Base-by-base conservation (phyloP, 2,329 filamentous ascomycete species). In the Claviceps capensis region DNA sequence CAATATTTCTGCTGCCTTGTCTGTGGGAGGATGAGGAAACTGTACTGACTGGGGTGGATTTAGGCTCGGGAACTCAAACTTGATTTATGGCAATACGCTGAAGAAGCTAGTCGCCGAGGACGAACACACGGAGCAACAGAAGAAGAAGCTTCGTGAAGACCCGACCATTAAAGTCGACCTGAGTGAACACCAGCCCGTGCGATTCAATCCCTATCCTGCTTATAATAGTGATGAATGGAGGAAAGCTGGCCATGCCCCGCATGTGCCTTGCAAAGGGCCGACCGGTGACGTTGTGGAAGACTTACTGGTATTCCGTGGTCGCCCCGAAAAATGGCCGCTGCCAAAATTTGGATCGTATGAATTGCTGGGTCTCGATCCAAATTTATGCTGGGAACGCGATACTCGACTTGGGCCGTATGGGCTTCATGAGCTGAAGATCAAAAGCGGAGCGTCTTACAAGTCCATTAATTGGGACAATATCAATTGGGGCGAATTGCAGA, bases 401-500 rank as follows among this genome's bases (percentile, higher is more conserved):
- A 81, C 83, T 5, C 79, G 86, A 50, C 78, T 88, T 41, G 82
- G 84, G 13, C 75, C 75, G 19, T 87, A 86, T 58, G 81, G 83
- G 2, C 69, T 79, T 56, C 67, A 67, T 2, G 70, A 75, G 26
- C 69, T 72, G 52, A 67, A 67, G 53, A 74, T 76, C 50, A 72
- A 75, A 50, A 67, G 72, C 3, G 65, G 64, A 55, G 65, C 62
- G 13, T 60, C 65, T 43, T 55, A 57, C 4, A 66, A 65, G 54
- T 63, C 54, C 36, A 65, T 79, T 7, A 69, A 81, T 22, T 89
- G 85, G 82, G 71, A 77, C 30, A 69, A 72, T 26, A 76, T 88
- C 36, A 75, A 79, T 56, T 93, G 87, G 87, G 83, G 83, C 14
- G 67, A 76, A 36, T 69, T 91, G 17, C 86, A 91, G 63, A 70